Evolutionary conservation across 2,329 filamentous ascomycete species (phyloP).

Genomic region (Exophiala alcalophila): DNA sequence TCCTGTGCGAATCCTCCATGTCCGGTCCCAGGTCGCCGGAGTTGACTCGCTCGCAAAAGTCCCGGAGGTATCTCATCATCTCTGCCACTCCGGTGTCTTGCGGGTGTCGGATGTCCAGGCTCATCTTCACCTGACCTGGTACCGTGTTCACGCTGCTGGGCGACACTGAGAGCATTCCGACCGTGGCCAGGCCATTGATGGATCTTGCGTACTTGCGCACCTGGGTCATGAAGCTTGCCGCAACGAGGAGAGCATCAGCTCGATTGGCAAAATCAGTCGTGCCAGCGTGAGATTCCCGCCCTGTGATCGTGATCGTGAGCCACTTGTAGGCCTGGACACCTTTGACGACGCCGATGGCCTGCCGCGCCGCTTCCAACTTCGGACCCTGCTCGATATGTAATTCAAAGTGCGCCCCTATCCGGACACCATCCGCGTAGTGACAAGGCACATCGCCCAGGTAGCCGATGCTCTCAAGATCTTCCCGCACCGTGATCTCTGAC

Average conservation of each 20-base stretch:
- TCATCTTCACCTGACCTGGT: slow-evolving; percentile 57
- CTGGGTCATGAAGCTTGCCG: slow-evolving; percentile 64
- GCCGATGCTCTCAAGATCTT: slow-evolving; percentile 64
- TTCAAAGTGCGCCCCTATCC: slow-evolving; percentile 78
- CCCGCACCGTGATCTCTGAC: slow-evolving; percentile 53
- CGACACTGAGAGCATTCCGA: slow-evolving; percentile 64
- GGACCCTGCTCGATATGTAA: slow-evolving; percentile 84
- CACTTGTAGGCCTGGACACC: slow-evolving; percentile 74
- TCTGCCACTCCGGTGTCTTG: slow-evolving; percentile 18
- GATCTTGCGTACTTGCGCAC: slow-evolving; percentile 60
- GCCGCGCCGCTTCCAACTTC: slow-evolving; percentile 62
- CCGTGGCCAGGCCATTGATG: slow-evolving; percentile 61
- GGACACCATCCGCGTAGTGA: slow-evolving; percentile 49
- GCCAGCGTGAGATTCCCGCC: slow-evolving; percentile 70
- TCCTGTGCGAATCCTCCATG: slow-evolving; percentile 1
- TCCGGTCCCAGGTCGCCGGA: slow-evolving; percentile 59
- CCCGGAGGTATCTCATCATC: slow-evolving; percentile 16
- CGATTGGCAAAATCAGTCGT: slow-evolving; percentile 67
- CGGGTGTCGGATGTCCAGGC: slow-evolving; percentile 28
- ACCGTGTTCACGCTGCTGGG: slow-evolving; percentile 73
- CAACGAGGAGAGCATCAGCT: slow-evolving; percentile 66
- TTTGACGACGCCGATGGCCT: slow-evolving; percentile 67
- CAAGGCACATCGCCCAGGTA: slow-evolving; percentile 61
- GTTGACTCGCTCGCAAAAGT: slow-evolving; percentile 39
- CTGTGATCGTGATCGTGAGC: slow-evolving; percentile 65